Evolutionary conservation across 129 eudicot species (phyloP), one percentile per base, ranked within the genome.

Genomic region (Flaveria linearis): DNA sequence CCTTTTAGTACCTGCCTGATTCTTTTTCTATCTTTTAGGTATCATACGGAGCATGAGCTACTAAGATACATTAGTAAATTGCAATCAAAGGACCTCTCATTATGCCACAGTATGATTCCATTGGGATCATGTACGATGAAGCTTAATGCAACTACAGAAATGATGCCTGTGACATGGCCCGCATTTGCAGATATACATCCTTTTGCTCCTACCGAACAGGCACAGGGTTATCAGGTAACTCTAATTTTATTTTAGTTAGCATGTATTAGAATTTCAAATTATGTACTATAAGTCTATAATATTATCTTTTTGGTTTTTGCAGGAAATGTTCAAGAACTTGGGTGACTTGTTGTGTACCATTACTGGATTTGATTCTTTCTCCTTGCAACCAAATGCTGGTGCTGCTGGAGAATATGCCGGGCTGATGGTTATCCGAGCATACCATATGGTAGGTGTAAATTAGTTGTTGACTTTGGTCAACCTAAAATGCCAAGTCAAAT

Each of bases 151-250:
- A 94, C 99, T 22, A 89, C 97, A 43, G 99, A 94, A 51, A 94
- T 94, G 99, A 94, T 94, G 96, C 99, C 99, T 0, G 96, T 94
- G 30, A 94, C 97, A 45, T 89, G 96, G 97, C 97, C 97, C 18
- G 87, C 85, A 73, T 91, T 94, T 70, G 79, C 96, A 3, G 82
- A 87, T 71, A 81, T 94, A 79, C 97, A 94, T 81, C 99, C 99
- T 68, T 94, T 94, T 80, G 99, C 97, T 62, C 97, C 99, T 64
- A 76, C n/a, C 18, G 92, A 87, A 73, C 99, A 94, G 75, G 88
- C 99, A 23, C 73, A 78, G 39, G 97, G 99, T 18, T 94, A 84
- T 76, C 96, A 91, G 87, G 97, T 91, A 82, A 28, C 28, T 28
- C 6, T 11, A n/a, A 23, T 28, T 13, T 46, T 72, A 15, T 50